phyloP scores from a whole-genome alignment of 139 green algal genomes.

The Auxenochlorella pyrenoidosa region DNA sequence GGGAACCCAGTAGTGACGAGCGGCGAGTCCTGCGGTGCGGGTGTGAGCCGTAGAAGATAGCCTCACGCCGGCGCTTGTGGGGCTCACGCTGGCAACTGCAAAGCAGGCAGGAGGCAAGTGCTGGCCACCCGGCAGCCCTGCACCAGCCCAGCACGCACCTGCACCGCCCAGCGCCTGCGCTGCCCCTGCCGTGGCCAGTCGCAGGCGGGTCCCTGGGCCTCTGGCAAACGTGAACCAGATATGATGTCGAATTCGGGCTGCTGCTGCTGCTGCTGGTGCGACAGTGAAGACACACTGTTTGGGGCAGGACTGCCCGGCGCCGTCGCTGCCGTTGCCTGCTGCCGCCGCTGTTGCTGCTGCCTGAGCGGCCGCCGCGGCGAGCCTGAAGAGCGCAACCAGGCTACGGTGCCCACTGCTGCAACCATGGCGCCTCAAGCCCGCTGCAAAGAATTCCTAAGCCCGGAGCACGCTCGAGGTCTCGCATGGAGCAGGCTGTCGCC shows the following conservation, averaged over 20 bases:
- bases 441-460: too few species aligned
- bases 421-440: too few species aligned
- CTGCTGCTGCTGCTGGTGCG: background rate
- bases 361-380: background rate
- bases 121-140: too few species aligned
- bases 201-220: conserved; percentile 13
- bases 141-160: background rate
- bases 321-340: background rate
- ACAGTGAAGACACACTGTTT: too few species aligned
- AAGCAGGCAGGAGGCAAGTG: background rate
- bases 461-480: too few species aligned
- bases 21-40: background rate
- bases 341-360: background rate
- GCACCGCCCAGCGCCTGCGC: conserved; percentile 12
- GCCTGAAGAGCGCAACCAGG: background rate
- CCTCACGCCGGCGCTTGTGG: too few species aligned
- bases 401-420: too few species aligned
- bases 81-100: background rate
- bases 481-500: too few species aligned
- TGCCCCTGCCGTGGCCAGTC: background rate
- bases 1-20: conserved; percentile 36
- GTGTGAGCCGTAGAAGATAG: background rate
- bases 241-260: conserved; percentile 14
- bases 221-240: background rate
- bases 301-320: background rate